A percentile compares a stretch with the other conserved stretches of the same genome.
Conservation (phyloP, 1,284 basidiomycete genomes). For the Austroboletus novae-zelandiae region DNA sequence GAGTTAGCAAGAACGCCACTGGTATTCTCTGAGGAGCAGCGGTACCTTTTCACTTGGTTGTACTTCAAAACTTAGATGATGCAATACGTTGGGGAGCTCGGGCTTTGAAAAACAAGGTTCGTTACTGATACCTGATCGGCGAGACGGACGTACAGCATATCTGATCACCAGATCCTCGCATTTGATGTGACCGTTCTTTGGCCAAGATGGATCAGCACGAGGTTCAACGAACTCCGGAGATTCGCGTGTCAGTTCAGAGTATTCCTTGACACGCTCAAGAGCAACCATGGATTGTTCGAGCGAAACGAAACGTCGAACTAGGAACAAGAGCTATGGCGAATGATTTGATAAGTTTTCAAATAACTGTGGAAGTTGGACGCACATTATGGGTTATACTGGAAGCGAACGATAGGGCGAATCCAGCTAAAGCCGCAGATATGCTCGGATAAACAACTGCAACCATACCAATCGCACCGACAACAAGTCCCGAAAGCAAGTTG, state of each 20-base stretch:
- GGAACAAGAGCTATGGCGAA: constrained; percentile 45
- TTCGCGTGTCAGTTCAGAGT: constrained; percentile 78
- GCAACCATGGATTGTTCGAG: constrained; percentile 93
- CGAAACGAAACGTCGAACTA: constrained; percentile 73
- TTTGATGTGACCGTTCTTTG: constrained; percentile 69
- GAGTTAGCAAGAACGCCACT: constrained; percentile 3
- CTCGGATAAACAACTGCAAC: constrained; percentile 67
- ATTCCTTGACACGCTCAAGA: constrained; percentile 89
- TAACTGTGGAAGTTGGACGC: constrained; percentile 31
- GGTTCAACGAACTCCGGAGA: constrained; percentile 82
- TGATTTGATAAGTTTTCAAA: constrained; percentile 22
- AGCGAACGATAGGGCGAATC: constrained; percentile 83
- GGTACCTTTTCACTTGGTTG: constrained; percentile 69
- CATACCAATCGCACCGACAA: constrained; percentile 71
- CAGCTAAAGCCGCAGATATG: constrained; percentile 77
- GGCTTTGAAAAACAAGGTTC: constrained; percentile 43
- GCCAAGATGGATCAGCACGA: constrained; percentile 83
- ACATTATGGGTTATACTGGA: constrained; percentile 73
- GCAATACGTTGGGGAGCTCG: constrained; percentile 84
- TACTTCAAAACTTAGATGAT: constrained; percentile 78
- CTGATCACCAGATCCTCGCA: constrained; percentile 82
- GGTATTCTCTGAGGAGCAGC: background rate
- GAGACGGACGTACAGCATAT: constrained; percentile 67
- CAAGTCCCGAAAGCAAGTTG: constrained; percentile 72
- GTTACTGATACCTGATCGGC: background rate